Percentiles rank a stretch among this genome's conserved stretches.
Conservation (phyloP, 768 basidiomycete species). For the Podaxis mareebaensis region DNA sequence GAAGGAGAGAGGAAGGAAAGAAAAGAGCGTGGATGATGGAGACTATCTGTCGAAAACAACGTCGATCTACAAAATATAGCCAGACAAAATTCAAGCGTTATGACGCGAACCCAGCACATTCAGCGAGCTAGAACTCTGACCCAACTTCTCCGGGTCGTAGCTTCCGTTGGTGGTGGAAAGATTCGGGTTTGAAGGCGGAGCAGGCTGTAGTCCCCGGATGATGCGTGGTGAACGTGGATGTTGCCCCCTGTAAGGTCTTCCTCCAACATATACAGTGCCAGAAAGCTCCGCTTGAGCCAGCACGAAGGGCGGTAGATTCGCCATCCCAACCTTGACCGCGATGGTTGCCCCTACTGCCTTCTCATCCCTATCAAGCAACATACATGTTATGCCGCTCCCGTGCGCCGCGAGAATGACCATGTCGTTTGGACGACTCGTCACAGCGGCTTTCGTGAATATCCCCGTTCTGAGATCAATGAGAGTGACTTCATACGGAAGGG, state of each 20-base stretch:
- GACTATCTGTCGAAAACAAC: too few relatives aligned
- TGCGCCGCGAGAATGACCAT: constrained; percentile 21
- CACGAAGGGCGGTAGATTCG: constrained; percentile 24
- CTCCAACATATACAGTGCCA: constrained; percentile 12
- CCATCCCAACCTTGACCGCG: constrained; percentile 22
- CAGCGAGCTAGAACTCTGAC: not conserved
- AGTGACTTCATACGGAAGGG: not conserved
- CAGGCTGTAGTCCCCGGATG: not conserved
- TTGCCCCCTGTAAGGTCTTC: not conserved
- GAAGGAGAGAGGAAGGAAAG: too few relatives aligned
- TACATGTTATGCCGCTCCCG: constrained; percentile 24
- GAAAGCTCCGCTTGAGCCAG: constrained; percentile 13
- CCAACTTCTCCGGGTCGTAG: not conserved
- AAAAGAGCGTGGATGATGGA: too few relatives aligned
- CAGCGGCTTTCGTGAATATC: constrained; percentile 10
- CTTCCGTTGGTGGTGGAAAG: not conserved
- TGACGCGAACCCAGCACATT: not conserved
- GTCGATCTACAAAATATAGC: too few relatives aligned
- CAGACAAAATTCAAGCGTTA: not conserved
- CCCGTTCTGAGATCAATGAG: constrained; percentile 16
- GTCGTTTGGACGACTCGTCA: constrained; percentile 13
- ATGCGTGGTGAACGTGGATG: not conserved
- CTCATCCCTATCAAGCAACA: constrained; percentile 21
- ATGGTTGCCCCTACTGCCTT: constrained; percentile 1
- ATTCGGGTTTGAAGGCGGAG: not conserved